Evolutionary conservation across 2,329 filamentous ascomycete genomes (phyloP), one percentile per base, ranked within the genome.

Genomic region (Fusarium humuli): DNA sequence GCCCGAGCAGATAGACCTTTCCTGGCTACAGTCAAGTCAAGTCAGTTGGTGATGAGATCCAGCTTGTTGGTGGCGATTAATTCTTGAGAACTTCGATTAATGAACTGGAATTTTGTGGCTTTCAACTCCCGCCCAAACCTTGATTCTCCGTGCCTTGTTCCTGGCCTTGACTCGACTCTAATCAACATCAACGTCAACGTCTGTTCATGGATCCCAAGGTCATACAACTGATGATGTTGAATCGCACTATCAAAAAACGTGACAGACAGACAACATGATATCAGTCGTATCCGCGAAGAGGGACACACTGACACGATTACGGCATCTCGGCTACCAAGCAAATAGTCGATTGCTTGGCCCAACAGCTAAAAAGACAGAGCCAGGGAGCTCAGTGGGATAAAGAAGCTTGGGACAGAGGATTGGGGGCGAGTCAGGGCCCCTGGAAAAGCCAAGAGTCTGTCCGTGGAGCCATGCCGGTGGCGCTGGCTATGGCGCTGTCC

Each of bases 321-420:
- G 67, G 67, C 42, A 60, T 46, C 42, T 71, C 67, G 67, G 67
- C 67, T 59, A 60, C 67, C 67, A 71, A 68, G 63, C 44, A 48
- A 50, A 57, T 25, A 55, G 45, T 44, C 27, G 18, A 46, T 55
- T 46, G 46, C 67, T 58, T 48, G 57, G 56, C 61, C 46, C 23
- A 45, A 57, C 42, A 20, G 50, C 20, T 37, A 48, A 27, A 42
- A 25, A 40, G 37, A 45, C 59, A 40, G 22, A 55, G 37, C 20
- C 46, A 6, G 29, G 29, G 29, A 30, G 18, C 34, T 30, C 18
- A 23, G 23, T 23, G 47, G 20, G 34, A 40, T 23, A 27, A 11
- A 52, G 45, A 53, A 55, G 62, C 52, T 63, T 47, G 46, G 32
- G n/a, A 42, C 30, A 30, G 29, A 23, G 49, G 23, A 42, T 23